Conservation (phyloP, 2,329 filamentous ascomycete species). For the Parastagonospora nodorum region DNA sequence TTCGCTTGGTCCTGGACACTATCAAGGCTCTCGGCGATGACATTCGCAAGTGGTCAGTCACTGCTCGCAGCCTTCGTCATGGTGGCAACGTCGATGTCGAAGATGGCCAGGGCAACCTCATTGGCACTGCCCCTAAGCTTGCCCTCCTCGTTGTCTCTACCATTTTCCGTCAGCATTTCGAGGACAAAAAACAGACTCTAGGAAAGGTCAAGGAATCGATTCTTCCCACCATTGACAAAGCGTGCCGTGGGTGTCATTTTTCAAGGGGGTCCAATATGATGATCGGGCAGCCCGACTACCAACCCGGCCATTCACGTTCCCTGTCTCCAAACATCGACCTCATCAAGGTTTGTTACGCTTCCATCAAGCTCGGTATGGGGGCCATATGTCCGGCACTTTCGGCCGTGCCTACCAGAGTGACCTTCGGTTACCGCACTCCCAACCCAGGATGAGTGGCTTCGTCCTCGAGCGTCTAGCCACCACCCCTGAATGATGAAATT, state of each 20-base stretch:
- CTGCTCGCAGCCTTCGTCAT: not conserved
- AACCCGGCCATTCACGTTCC: constrained; percentile 3
- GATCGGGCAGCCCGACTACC: not conserved
- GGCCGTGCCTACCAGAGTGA: not conserved
- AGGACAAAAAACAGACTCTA: too few species aligned
- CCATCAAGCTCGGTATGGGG: constrained; percentile 4
- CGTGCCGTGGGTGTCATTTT: too few species aligned
- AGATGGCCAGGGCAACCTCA: not conserved
- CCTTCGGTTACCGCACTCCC: too few species aligned
- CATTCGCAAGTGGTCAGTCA: not conserved
- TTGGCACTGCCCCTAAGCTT: too few species aligned
- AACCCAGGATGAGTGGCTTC: too few species aligned
- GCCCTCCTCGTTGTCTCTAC: too few species aligned
- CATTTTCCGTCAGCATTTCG: too few species aligned
- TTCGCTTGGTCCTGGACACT: not conserved
- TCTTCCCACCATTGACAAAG: too few species aligned
- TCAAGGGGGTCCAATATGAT: too few species aligned
- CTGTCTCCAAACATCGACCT: not conserved
- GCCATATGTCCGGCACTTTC: constrained; percentile 4
- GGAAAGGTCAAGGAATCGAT: too few species aligned
- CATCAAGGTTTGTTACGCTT: constrained; percentile 3
- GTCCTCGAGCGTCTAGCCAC: too few species aligned
- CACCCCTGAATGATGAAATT: too few species aligned
- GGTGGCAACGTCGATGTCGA: not conserved
- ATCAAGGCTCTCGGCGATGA: not conserved